Base-by-base conservation (phyloP, 2,329 filamentous ascomycete genomes). In the Ascomycota sp. region DNA sequence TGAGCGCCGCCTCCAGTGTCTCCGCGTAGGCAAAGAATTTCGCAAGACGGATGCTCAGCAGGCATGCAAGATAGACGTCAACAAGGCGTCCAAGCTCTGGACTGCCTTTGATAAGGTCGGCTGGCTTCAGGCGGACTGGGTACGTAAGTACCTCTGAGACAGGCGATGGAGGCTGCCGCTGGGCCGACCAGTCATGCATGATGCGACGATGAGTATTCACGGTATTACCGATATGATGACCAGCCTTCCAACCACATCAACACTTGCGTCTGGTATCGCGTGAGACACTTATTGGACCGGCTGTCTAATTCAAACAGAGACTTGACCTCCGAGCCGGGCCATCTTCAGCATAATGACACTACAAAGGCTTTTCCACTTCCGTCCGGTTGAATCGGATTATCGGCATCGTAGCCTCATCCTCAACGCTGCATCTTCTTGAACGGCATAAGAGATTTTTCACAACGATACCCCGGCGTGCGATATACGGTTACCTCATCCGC, bases 51-150 rank as follows among this genome's bases (percentile, higher is more conserved):
- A 93, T 47, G 82, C 83, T 5, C 86, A 95, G 51, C 80, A 92
- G 50, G 82, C 81, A n/a, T 92, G 82, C 65, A 91, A 91, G 59
- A 93, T 94, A 38, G 86, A 95, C 44, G 86, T 95, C 49, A 94
- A 94, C 61, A 95, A 94, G 60, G 82, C 85, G 3, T 91, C 81
- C 39, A 86, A 86, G 51, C 62, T 95, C 28, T 93, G 82, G 79
- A 74, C 73, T 23, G 82, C 82, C 5, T 95, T 81, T 46, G 79
- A 93, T 29, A 75, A 73, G 42, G 79, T 89, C 23, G 78, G 77
- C 40, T 92, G 83, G 81, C 71, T 93, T 37, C 62, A 77, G 5
- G 46, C 56, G 11, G 39, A 48, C 4, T 63, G 57, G 55, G 52
- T 67, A 36, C 42, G 37, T 11, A 35, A 35, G 9, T 53, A 46